Evolutionary conservation across 2,329 filamentous ascomycete species (phyloP), one percentile per base, ranked within the genome.

Genomic region (Drechslerella dactyloides): DNA sequence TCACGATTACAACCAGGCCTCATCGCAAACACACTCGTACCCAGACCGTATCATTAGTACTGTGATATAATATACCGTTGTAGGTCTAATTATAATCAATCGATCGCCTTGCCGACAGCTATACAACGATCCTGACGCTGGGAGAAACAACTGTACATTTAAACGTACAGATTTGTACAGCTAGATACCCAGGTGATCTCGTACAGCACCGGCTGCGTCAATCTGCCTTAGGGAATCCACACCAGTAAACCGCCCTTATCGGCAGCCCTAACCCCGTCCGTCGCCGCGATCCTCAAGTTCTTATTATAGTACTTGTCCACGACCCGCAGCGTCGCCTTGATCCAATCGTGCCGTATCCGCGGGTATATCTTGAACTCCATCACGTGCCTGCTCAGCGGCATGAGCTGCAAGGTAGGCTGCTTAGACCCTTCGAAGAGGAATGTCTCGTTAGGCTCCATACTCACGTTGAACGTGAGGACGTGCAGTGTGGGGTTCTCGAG

Each of bases 401-500:
- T 84, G 46, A 97, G 81, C 77, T 94, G 91, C 58, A 97, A 76
- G 0, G 89, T 89, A 11, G 87, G 88, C 74, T 89, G 84, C 81
- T 97, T 97, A 1, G 90, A 83, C 0, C 94, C 94, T 6, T 90
- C 92, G 79, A 99, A 97, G 0, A 92, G 93, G 80, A 97, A 97
- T 59, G 91, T 86, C 74, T 96, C 91, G 78, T 87, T 93, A 1
- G 92, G 90, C 76, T 99, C 93, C 92, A 99, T 96, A 24, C 84
- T 87, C 54, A 97, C 80, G 30, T 90, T 92, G 80, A 99, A 99
- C 0, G 93, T 96, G 55, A 99, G 85, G 80, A 96, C 96, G 79
- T 99, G 94, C 78, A 88, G 89, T 0, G 93, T 97, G 0, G 93
- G 90, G 78, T 99, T 99, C 80, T 99, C 94, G 64, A 99, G 87